Evolutionary conservation across 1,139 yeast genomes (phyloP).

Genomic region (Saccharomyces hybrid): DNA sequence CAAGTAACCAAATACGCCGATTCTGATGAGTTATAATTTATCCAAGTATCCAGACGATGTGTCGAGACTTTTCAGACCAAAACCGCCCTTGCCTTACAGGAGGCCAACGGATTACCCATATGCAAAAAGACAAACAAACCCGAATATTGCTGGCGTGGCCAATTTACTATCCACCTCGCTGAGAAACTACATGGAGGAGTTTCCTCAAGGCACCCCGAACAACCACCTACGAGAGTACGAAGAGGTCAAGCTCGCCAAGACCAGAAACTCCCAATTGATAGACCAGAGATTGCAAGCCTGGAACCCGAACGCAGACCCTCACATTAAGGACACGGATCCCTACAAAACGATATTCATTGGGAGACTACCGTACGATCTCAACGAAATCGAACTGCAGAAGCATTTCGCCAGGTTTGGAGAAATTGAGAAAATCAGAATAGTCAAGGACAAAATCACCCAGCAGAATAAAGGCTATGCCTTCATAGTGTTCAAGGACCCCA

Average conservation of each 20-base stretch:
- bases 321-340: constrained; percentile 62
- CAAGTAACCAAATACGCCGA: not conserved
- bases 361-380: constrained; percentile 56
- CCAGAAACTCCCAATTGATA: constrained; percentile 10
- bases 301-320: constrained; percentile 54
- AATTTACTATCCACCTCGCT: constrained; percentile 6
- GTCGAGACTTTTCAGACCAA: constrained; percentile 58
- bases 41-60: constrained; percentile 58
- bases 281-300: constrained; percentile 36
- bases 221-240: constrained; percentile 34
- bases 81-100: constrained; percentile 54
- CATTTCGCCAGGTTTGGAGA: constrained; percentile 61
- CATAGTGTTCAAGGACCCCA: constrained; percentile 48
- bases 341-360: constrained; percentile 71
- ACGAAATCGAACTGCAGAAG: constrained; percentile 62
- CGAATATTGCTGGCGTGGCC: constrained; percentile 47
- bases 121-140: constrained; percentile 42
- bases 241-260: constrained; percentile 32
- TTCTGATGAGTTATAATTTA: constrained; percentile 12
- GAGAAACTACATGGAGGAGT: constrained; percentile 13
- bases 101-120: constrained; percentile 51
- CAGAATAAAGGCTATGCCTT: constrained; percentile 70
- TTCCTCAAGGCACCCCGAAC: constrained; percentile 19
- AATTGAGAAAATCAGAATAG: constrained; percentile 56
- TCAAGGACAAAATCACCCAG: constrained; percentile 22